These are phyloP conservation scores for Groenewaldozyma auringiensis DNA, from an alignment of 1,139 yeast genomes.

Conservation along the genomic window DNA sequence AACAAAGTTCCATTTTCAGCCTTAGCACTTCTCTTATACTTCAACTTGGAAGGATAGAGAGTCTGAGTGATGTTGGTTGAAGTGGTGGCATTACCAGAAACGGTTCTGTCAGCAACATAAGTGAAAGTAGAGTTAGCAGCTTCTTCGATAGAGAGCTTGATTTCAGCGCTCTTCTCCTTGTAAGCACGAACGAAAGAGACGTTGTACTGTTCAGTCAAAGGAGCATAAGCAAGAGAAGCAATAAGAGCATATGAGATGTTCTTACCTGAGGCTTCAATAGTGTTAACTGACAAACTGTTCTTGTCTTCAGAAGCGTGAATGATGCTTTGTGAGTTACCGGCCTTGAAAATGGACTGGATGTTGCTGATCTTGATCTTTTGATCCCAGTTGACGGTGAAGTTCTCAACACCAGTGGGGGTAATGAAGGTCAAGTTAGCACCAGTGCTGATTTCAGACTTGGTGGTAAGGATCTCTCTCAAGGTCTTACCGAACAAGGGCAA, in stretches of 20 bases:
- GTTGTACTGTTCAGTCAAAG: not conserved
- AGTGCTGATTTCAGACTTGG: not conserved
- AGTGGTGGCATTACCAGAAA: conserved; percentile 1
- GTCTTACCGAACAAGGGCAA: conserved; percentile 1
- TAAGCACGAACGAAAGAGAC: not conserved
- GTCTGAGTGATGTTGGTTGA: not conserved
- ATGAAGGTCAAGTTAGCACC: not conserved
- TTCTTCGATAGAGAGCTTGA: not conserved
- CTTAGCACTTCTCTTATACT: not conserved
- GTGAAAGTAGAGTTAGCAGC: not conserved
- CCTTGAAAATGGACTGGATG: conserved; percentile 1
- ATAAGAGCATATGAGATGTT: conserved; percentile 1
- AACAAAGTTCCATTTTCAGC: conserved; percentile 1
- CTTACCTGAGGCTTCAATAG: not conserved
- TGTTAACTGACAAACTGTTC: not conserved
- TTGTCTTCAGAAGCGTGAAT: not conserved
- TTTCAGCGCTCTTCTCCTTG: not conserved
- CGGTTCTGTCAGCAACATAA: not conserved
- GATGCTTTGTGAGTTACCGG: conserved; percentile 1
- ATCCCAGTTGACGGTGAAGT: conserved; percentile 1
- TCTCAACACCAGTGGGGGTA: not conserved
- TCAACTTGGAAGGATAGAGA: not conserved
- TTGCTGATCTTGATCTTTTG: not conserved
- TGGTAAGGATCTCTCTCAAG: conserved; percentile 1
- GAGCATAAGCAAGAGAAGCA: not conserved